Base-by-base conservation (phyloP, 106 monocot species). In the Dendrobium nobile region DNA sequence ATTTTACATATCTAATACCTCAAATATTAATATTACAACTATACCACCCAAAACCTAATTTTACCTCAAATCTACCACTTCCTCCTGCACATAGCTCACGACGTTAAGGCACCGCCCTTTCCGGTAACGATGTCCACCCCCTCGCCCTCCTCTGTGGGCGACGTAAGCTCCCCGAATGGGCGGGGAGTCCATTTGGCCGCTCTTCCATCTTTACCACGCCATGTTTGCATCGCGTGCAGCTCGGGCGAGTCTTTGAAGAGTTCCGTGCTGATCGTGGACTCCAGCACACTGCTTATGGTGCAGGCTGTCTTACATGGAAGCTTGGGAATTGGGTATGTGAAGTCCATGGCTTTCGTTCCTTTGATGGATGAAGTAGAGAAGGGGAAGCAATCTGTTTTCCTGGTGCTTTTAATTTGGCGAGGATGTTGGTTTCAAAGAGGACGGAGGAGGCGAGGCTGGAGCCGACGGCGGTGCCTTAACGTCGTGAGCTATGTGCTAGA, bases 231-330 rank as follows among this genome's bases (percentile, higher is more conserved):
- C 81, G 65, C 82, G 5, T 93, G 90, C 78, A 41, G 41, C 54
- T 86, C 79, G 8, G 31, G 82, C 10, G 76, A 78, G 72, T 47
- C 54, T 22, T 40, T 68, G 13, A 86, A 86, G 77, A 82, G 72
- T 6, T 79, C 88, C 4, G 80, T 99, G 2, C 76, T 99, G 26
- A 41, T 99, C 17, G 51, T 99, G 17, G 98, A 99, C 73, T 91
- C 91, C 8, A 70, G 68, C 5, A 82, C 79, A 8, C 78, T 99
- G 77, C 87, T 40, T 18, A 79, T 93, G 51, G 77, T 95, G 18
- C 84, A 72, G 68, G 90, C 87, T 28, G 82, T 90, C 41, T 87
- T 86, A 27, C 88, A 95, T 40, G 88, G 85, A 2, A 77, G 19
- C 16, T 64, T 91, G 20, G 67, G 78, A 16, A 78, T 95, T 40